A percentile compares a stretch with the other conserved stretches of the same genome.
Evolutionary conservation across 2,329 filamentous ascomycete species (phyloP).

Genomic region (Aspergillus bombycis): DNA sequence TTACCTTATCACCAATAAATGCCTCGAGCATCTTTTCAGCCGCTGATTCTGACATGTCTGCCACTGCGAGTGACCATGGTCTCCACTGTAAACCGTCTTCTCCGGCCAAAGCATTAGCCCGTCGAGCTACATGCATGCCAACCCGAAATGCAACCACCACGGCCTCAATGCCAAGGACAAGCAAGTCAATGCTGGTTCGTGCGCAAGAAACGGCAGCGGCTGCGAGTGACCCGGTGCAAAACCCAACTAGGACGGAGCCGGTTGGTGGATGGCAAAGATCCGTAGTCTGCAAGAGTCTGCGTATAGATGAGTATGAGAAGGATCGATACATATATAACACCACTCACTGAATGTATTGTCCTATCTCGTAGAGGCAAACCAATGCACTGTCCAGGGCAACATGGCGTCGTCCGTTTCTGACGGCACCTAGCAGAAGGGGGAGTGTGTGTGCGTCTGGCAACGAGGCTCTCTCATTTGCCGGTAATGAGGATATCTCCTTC

Average conservation of each 20-base stretch:
- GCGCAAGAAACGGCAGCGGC: neutral
- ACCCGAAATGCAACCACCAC: neutral
- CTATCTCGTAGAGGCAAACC: neutral
- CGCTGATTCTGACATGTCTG: neutral
- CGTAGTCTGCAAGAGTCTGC: neutral
- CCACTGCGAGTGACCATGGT: neutral
- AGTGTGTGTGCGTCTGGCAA: neutral
- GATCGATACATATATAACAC: accelerated
- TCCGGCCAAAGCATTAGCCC: neutral
- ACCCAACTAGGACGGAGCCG: neutral
- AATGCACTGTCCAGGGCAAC: neutral
- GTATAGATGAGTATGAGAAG: neutral
- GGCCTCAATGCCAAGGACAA: neutral
- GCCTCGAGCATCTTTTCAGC: neutral
- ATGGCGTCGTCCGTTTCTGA: neutral
- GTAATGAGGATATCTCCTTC: neutral
- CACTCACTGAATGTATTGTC: neutral
- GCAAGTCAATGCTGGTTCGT: neutral
- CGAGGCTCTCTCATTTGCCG: neutral
- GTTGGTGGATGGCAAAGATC: neutral
- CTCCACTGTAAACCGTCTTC: neutral
- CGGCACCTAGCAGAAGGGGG: neutral
- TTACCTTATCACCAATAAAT: neutral
- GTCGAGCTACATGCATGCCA: neutral
- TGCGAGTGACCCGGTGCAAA: neutral